Conservation (phyloP, 1,284 basidiomycete species). For the Phellopilus nigrolimitatus region DNA sequence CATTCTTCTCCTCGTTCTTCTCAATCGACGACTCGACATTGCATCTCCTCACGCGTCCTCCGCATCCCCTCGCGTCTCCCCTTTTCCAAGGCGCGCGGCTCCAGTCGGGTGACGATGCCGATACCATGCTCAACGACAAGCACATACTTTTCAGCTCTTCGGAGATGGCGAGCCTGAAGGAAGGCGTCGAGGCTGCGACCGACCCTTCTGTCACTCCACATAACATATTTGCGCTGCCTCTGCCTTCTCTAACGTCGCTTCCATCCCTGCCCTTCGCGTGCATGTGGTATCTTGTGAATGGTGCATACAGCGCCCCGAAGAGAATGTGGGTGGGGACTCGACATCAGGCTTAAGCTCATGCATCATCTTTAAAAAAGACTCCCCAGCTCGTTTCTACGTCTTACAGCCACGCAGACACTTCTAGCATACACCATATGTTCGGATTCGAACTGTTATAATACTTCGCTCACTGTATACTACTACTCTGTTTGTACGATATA, state of each 20-base stretch:
- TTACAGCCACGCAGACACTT: background rate
- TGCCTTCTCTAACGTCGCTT: no score
- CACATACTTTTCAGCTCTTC: constrained; percentile 2
- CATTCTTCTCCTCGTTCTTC: constrained; percentile 31
- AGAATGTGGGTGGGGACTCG: constrained; percentile 1
- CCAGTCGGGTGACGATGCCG: background rate
- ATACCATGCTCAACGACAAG: constrained; percentile 1
- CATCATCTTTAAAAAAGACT: no score
- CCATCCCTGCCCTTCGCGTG: constrained; percentile 6
- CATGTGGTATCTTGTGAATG: constrained; percentile 14
- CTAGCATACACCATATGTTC: background rate
- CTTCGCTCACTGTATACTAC: background rate
- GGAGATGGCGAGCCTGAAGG: background rate
- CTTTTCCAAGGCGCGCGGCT: constrained; percentile 30
- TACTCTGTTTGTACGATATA: no score
- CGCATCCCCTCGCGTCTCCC: constrained; percentile 26
- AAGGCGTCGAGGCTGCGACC: constrained; percentile 4
- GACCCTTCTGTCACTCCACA: constrained; percentile 7
- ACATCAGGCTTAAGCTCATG: background rate
- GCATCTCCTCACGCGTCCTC: constrained; percentile 29
- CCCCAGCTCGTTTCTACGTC: background rate
- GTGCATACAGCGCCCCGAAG: constrained; percentile 7
- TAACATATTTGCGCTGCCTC: constrained; percentile 10
- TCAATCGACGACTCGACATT: constrained; percentile 33
- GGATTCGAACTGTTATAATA: background rate